Evolutionary conservation across 169 alveolate genomes (phyloP).

Genomic region (Blepharisma undulans): DNA sequence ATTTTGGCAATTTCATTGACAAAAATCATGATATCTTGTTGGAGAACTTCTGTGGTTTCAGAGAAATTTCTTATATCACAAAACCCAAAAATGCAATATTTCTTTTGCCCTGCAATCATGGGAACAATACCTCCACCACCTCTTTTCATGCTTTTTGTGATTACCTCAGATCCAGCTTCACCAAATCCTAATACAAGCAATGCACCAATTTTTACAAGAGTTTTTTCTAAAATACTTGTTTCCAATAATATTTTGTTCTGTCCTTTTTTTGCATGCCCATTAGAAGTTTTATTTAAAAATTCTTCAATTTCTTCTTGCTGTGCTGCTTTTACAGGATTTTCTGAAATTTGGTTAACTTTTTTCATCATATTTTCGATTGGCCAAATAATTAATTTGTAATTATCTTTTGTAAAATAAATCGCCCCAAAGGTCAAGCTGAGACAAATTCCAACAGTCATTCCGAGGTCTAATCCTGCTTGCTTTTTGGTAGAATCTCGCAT

Average conservation of each 20-base stretch:
- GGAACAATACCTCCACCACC: slow-evolving; percentile 81
- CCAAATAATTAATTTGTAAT: slow-evolving; percentile 71
- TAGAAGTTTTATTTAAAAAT: not conserved
- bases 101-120: slow-evolving; percentile 84
- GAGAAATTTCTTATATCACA: slow-evolving; percentile 85
- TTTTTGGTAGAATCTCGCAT: slow-evolving; percentile 39
- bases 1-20: slow-evolving; percentile 89
- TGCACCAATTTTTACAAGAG: slow-evolving; percentile 88
- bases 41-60: slow-evolving; percentile 83
- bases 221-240: slow-evolving; percentile 85
- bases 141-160: slow-evolving; percentile 41
- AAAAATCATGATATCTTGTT: slow-evolving; percentile 81
- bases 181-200: slow-evolving; percentile 83
- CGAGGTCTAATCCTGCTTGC: slow-evolving; percentile 55
- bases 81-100: slow-evolving; percentile 84
- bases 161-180: slow-evolving; percentile 85
- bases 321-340: slow-evolving; percentile 84
- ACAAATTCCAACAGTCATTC: slow-evolving; percentile 78
- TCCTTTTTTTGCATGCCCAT: not conserved
- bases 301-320: slow-evolving; percentile 67
- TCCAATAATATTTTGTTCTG: slow-evolving; percentile 55
- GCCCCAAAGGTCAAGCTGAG: slow-evolving; percentile 81
- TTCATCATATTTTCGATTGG: slow-evolving; percentile 90
- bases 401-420: slow-evolving; percentile 69
- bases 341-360: slow-evolving; percentile 84